Evolutionary conservation across 208 protist genomes (phyloP), one percentile per base, ranked within the genome.

Genomic region (Acanthamoeba healyi): DNA sequence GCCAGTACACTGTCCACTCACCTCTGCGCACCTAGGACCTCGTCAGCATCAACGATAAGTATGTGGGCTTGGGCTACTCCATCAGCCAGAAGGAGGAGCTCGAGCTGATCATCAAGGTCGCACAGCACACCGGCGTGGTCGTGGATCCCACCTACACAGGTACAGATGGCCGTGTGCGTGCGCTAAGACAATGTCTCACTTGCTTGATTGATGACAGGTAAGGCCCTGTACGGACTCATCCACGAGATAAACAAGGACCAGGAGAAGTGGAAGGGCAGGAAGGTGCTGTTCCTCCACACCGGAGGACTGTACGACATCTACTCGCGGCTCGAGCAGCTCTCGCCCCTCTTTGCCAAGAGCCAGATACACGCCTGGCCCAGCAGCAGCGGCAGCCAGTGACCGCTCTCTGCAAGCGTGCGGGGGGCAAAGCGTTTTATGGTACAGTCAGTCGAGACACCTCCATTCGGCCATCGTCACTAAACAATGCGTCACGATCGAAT

Each of bases 61-160:
- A 77, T 81, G 40, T 54, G 10, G 95, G 95, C 29, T 5, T 44
- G 17, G 95, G 95, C 32, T 96, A 96, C 70, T 88, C 42, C 1
- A 19, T 87, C 40, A 40, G 67, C 54, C 58, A 44, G 15, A 15
- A 24, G 22, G 94, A 61, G 36, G 94, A 87, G 56, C 72, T 96
- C 29, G 56, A 92, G 24, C 46, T 94, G n/a, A 63, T 94, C 88
- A 36, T 54, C 5, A n/a, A 86, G 6, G 44, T 72, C 2, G 90
- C 91, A 1, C 70, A 42, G 22, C 46, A 38, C 26, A 84, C 74
- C 6, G 95, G 94, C 38, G 89, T 96, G 17, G n/a, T 95, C 49
- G 84, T 96, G 15, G 95, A 96, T 65, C 77, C 42, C 22, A 61
- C 46, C 44, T 96, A 96, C 93, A 93, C 94, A 14, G 95, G 94